Evolutionary conservation across 2,329 filamentous ascomycete genomes (phyloP), one percentile per base, ranked within the genome.

Genomic region (Pestalotiopsis sp.): DNA sequence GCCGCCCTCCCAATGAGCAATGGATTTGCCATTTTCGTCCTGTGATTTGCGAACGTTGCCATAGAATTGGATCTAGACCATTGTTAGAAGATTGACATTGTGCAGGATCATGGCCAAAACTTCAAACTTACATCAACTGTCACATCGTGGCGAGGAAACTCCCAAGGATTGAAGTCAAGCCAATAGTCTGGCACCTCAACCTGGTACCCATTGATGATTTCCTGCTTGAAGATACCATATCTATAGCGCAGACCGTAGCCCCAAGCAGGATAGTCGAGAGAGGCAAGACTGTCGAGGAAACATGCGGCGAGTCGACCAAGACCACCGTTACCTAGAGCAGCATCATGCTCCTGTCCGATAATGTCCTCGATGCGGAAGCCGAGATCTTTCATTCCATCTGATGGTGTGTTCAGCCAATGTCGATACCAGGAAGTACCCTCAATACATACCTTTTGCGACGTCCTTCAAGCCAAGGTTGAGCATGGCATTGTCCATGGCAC

Each of bases 141-240:
- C 70, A 99, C 93, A 78, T 99, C 96, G 80, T 98, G 94, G 73
- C 96, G 89, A 57, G 95, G 94, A 77, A 98, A 99, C 80, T 99
- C 96, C 96, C 96, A 99, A 0, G 96, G 96, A 82, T 99, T 99
- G 82, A 98, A 98, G 80, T 98, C 96, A 66, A 99, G 89, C 96
- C 96, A 99, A 83, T 99, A 98, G 80, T 99, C 96, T 23, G 96
- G 96, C 69, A 98, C 93, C 79, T 99, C 96, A 72, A 99, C 94
- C 82, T 99, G 96, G 80, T 98, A 99, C 68, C 96, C 96, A 77
- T 98, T 93, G 70, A 98, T 91, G 75, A 99, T 98, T 84, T 98
- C 96, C 84, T 99, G 96, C 85, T 98, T 98, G 90, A 99, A 99
- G 80, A 99, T 99, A 78, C 93, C 93, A 79, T 98, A 98, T 80